Evolutionary conservation across 805 yeast species (phyloP).

Genomic region (Candida quercuum): DNA sequence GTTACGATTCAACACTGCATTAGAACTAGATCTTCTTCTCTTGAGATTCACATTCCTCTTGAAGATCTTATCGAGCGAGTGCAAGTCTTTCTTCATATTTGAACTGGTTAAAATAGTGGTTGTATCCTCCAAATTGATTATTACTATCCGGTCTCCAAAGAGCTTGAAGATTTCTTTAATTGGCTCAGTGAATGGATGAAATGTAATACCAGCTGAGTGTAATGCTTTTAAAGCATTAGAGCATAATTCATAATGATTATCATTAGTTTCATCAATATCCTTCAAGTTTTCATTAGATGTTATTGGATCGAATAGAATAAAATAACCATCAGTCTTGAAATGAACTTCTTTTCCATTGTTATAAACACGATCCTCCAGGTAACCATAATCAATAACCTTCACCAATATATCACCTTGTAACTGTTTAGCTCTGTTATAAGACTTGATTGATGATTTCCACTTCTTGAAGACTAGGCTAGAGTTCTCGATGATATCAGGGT

Average conservation of each 20-base stretch:
- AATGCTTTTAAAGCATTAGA: conserved; percentile 13
- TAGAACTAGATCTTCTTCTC: background rate
- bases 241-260: conserved; percentile 11
- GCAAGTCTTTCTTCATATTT: conserved; percentile 11
- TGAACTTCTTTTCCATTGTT: conserved; percentile 15
- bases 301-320: conserved; percentile 20
- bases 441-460: conserved; percentile 20
- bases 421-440: conserved; percentile 10
- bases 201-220: conserved; percentile 18
- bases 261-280: conserved; percentile 9
- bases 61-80: conserved; percentile 12
- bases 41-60: conserved; percentile 1
- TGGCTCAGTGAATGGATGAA: conserved; percentile 13
- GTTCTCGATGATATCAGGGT: conserved; percentile 5
- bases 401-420: conserved; percentile 22
- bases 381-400: conserved; percentile 21
- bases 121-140: conserved; percentile 22
- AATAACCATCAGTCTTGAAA: conserved; percentile 23
- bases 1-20: too few species aligned
- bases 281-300: conserved; percentile 9
- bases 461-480: conserved; percentile 13
- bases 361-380: conserved; percentile 20
- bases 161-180: conserved; percentile 14
- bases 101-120: background rate
- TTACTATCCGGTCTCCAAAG: conserved; percentile 13